Conservation (phyloP, 1,139 yeast genomes). For the Scheffersomyces parashehatae region DNA sequence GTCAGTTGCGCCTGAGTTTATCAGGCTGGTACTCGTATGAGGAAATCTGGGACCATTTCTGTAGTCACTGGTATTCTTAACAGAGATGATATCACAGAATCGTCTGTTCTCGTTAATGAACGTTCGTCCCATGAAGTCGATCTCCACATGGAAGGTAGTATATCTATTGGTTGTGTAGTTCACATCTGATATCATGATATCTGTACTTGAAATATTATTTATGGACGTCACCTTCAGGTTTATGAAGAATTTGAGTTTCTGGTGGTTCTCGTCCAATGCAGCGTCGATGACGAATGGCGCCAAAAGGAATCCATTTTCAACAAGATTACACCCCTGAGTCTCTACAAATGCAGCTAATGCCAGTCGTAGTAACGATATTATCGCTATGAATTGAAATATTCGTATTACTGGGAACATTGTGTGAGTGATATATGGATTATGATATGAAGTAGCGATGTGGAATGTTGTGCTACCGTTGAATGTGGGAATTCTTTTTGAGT, state of each 20-base stretch:
- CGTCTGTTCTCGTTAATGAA: conserved; percentile 40
- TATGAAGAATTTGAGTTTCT: conserved; percentile 38
- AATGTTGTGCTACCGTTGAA: no score
- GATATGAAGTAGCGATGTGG: no score
- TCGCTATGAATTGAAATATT: neutral
- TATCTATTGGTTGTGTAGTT: conserved; percentile 44
- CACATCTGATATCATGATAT: conserved; percentile 39
- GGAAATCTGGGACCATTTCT: conserved; percentile 24
- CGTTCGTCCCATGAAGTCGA: conserved; percentile 45
- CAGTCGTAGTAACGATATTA: conserved; percentile 4
- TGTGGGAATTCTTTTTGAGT: no score
- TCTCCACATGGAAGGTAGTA: conserved; percentile 50
- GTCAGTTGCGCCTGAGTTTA: no score
- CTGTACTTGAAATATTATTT: conserved; percentile 10
- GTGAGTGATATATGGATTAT: no score
- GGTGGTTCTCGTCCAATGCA: conserved; percentile 35
- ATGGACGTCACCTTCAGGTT: conserved; percentile 32
- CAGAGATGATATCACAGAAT: conserved; percentile 48
- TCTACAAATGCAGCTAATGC: conserved; percentile 17
- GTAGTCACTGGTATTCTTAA: conserved; percentile 33
- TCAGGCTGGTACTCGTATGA: neutral
- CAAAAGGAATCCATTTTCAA: conserved; percentile 14
- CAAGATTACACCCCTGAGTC: conserved; percentile 9
- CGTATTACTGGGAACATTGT: no score
- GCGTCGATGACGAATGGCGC: conserved; percentile 42